Conservation (phyloP, 2,329 filamentous ascomycete genomes). For the Dactylellina haptotyla region DNA sequence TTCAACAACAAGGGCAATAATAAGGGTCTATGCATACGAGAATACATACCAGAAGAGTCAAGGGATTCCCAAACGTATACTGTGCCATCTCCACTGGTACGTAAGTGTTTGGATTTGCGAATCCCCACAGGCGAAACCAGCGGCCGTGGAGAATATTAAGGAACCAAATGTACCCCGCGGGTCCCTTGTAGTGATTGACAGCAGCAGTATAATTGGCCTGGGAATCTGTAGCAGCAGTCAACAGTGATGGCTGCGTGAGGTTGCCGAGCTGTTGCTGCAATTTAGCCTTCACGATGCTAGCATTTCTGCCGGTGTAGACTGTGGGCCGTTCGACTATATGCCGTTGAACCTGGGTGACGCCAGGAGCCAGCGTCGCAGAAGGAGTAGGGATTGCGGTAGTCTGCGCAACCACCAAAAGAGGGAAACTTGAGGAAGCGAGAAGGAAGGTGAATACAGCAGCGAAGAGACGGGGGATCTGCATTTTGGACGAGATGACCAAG, state of each 20-base stretch:
- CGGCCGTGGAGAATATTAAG: constrained; percentile 20
- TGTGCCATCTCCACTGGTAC: constrained; percentile 28
- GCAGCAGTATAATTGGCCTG: constrained; percentile 27
- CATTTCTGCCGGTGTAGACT: constrained; percentile 9
- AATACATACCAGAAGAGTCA: constrained; percentile 21
- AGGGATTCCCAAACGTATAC: constrained; percentile 39
- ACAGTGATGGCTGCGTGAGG: constrained; percentile 1
- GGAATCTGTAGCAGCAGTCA: constrained; percentile 3
- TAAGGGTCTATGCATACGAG: neutral
- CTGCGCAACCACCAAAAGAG: neutral
- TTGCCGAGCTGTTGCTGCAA: constrained; percentile 18
- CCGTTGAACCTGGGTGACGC: neutral
- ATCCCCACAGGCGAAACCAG: constrained; percentile 40
- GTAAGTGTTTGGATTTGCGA: constrained; percentile 15
- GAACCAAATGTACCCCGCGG: constrained; percentile 30
- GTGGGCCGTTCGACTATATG: constrained; percentile 23
- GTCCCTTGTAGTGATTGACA: constrained; percentile 20
- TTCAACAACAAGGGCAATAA: neutral
- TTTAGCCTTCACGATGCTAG: constrained; percentile 17
- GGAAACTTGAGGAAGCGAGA: neutral
- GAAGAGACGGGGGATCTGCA: neutral
- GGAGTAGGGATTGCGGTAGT: neutral
- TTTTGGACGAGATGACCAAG: too few relatives aligned
- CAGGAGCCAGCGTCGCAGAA: constrained; percentile 1
- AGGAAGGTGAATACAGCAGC: neutral